A percentile compares a stretch with the other conserved stretches of the same genome.
phyloP scores from a whole-genome alignment of 768 basidiomycete species.

The Coprinopsis sp. region DNA sequence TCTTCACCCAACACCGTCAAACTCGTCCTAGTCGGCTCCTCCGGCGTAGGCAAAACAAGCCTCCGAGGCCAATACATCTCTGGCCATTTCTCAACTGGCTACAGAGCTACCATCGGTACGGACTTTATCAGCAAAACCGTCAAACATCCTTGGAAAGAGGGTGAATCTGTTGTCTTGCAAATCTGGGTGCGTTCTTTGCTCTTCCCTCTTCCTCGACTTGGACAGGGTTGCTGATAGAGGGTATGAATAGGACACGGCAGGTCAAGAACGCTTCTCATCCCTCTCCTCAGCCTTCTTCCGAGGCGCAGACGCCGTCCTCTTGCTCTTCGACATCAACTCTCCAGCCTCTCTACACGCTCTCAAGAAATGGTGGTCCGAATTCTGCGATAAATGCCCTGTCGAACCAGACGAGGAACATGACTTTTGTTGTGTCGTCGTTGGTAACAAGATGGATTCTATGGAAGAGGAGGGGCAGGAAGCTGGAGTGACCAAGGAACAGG shows the following conservation, averaged over 20 bases:
- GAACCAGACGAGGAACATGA: slow-evolving; percentile 55
- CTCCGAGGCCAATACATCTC: slow-evolving; percentile 75
- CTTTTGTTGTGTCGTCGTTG: slow-evolving; percentile 72
- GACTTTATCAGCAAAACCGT: slow-evolving; percentile 81
- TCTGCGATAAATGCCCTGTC: slow-evolving; percentile 62
- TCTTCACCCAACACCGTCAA: slow-evolving; percentile 78
- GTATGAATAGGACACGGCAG: slow-evolving; percentile 65
- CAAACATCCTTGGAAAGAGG: slow-evolving; percentile 51
- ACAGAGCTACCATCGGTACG: slow-evolving; percentile 84
- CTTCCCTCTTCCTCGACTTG: slow-evolving; percentile 5
- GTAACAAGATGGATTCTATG: slow-evolving; percentile 78
- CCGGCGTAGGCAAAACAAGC: slow-evolving; percentile 84
- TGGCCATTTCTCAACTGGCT: slow-evolving; percentile 68
- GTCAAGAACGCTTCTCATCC: slow-evolving; percentile 84
- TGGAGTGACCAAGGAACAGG: slow-evolving; percentile 37
- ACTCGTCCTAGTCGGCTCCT: slow-evolving; percentile 75
- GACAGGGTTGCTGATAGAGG: neutral
- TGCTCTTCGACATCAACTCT: slow-evolving; percentile 77
- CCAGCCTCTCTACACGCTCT: slow-evolving; percentile 57
- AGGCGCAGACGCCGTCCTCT: slow-evolving; percentile 74
- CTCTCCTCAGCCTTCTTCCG: slow-evolving; percentile 82
- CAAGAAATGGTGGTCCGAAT: slow-evolving; percentile 76
- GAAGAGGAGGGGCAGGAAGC: slow-evolving; percentile 16
- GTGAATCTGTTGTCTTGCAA: slow-evolving; percentile 61
- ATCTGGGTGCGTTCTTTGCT: slow-evolving; percentile 39